phyloP scores from a whole-genome alignment of 345 rosid species.

The Excoecaria agallocha region DNA sequence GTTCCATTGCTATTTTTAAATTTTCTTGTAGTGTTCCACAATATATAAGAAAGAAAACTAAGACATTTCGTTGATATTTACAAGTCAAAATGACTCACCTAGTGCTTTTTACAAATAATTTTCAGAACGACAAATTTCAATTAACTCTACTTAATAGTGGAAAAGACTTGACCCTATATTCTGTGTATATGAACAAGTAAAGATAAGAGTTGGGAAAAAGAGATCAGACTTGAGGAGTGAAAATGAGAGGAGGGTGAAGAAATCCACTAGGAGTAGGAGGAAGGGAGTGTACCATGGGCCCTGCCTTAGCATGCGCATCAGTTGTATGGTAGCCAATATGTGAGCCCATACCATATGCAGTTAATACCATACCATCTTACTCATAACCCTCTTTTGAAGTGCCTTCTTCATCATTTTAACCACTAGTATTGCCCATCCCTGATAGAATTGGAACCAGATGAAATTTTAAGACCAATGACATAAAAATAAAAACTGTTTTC shows the following conservation, averaged over 20 bases:
- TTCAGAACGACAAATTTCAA: no score
- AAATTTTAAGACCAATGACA: conserved; percentile 13
- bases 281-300: conserved; percentile 39
- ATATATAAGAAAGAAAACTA: no score
- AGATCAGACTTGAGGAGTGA: conserved; percentile 33
- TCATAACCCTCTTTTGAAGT: conserved; percentile 32
- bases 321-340: conserved; percentile 4
- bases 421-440: conserved; percentile 70
- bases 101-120: no score
- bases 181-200: not conserved
- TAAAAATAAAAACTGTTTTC: conserved; percentile 1
- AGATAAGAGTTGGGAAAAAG: not conserved
- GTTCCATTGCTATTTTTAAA: no score
- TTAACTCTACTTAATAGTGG: no score
- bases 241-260: conserved; percentile 25
- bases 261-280: conserved; percentile 22
- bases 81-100: no score
- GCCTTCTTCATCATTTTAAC: conserved; percentile 48
- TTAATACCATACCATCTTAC: conserved; percentile 22
- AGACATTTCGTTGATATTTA: no score
- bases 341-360: conserved; percentile 9
- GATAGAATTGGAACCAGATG: conserved; percentile 23
- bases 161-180: no score
- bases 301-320: conserved; percentile 17
- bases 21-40: no score